These are phyloP conservation scores for Clonostachys chloroleuca DNA, from an alignment of 2,329 filamentous ascomycete species.

Conservation along the genomic window DNA sequence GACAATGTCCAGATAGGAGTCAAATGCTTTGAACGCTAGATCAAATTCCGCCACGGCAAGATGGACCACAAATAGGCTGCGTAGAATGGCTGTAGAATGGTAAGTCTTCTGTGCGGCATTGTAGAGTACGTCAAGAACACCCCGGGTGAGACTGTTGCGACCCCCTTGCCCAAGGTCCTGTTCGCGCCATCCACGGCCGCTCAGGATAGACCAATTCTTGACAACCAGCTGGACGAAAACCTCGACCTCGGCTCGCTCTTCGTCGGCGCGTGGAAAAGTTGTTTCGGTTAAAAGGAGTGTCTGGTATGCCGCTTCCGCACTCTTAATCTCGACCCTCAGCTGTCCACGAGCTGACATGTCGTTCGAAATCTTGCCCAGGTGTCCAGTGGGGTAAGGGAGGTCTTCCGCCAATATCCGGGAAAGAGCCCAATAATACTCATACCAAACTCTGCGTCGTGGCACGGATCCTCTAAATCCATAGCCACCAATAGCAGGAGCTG, in stretches of 20 bases:
- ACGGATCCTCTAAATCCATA: conserved; percentile 55
- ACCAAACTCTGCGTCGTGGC: conserved; percentile 70
- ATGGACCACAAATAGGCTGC: conserved; percentile 85
- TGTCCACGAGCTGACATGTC: conserved; percentile 55
- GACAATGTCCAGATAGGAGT: conserved; percentile 87
- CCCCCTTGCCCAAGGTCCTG: conserved; percentile 78
- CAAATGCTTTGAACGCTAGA: conserved; percentile 82
- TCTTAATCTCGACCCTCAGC: conserved; percentile 73
- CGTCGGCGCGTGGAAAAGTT: conserved; percentile 78
- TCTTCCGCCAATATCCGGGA: conserved; percentile 70
- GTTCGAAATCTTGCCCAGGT: conserved; percentile 30
- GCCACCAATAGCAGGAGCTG: conserved; percentile 33
- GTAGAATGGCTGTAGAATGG: conserved; percentile 85
- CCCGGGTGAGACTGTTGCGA: conserved; percentile 68
- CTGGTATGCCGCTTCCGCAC: conserved; percentile 77
- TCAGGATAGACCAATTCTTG: conserved; percentile 79
- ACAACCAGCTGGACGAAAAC: conserved; percentile 75
- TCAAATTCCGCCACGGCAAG: conserved; percentile 87
- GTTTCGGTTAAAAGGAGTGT: conserved; percentile 72
- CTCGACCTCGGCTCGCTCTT: conserved; percentile 76
- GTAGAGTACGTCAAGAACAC: conserved; percentile 84
- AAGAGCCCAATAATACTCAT: conserved; percentile 75
- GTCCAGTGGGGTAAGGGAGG: conserved; percentile 52
- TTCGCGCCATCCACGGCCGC: conserved; percentile 75
- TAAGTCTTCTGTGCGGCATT: conserved; percentile 89